Conservation (phyloP, 2,329 filamentous ascomycete genomes). For the Macrophomina phaseolina region DNA sequence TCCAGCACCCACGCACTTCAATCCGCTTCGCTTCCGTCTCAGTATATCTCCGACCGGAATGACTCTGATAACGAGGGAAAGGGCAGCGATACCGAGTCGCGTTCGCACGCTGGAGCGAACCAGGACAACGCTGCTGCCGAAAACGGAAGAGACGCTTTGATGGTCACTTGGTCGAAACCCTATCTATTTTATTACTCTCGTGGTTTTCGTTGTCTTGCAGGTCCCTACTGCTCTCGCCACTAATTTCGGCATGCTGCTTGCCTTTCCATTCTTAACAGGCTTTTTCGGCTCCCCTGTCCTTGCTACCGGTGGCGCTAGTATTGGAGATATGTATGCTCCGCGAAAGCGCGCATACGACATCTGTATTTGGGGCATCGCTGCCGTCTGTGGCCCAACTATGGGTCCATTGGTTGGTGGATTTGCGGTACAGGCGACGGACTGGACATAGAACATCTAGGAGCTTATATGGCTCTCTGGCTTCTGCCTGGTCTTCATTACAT, state of each 20-base stretch:
- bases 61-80: neutral
- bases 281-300: conserved; percentile 55
- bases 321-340: conserved; percentile 53
- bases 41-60: neutral
- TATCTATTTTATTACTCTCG: conserved; percentile 51
- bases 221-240: conserved; percentile 52
- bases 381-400: conserved; percentile 50
- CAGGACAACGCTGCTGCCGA: conserved; percentile 56
- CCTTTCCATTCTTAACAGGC: conserved; percentile 57
- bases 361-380: conserved; percentile 48
- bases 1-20: conserved; percentile 49
- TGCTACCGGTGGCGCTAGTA: conserved; percentile 53
- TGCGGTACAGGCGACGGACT: conserved; percentile 44
- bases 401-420: conserved; percentile 53
- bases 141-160: conserved; percentile 56
- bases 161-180: conserved; percentile 58
- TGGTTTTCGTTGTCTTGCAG: conserved; percentile 56
- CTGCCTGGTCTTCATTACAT: conserved; percentile 45
- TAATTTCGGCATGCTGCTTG: conserved; percentile 59
- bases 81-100: conserved; percentile 26
- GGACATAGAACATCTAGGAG: conserved; percentile 52
- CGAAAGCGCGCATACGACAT: conserved; percentile 48
- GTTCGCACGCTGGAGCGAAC: conserved; percentile 40
- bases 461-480: conserved; percentile 49
- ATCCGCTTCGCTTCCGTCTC: neutral